Evolutionary conservation across 139 green algal species (phyloP).

Genomic region (Picochlorum sp.): DNA sequence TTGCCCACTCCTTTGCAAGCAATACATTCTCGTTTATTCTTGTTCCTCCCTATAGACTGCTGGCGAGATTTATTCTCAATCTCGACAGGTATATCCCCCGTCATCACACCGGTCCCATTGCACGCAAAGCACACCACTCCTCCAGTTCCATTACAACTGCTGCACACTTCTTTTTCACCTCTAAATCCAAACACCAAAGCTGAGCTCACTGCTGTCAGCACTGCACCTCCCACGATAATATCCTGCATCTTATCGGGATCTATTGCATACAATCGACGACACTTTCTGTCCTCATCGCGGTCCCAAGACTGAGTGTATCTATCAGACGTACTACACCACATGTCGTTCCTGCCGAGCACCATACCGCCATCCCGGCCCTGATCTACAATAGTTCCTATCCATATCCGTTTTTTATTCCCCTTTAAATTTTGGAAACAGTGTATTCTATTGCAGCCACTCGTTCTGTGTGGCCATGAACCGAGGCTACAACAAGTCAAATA

Average conservation of each 20-base stretch:
- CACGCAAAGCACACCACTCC: constrained; percentile 36
- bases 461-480: too few species aligned
- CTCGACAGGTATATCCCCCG: neutral
- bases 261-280: neutral
- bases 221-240: constrained; percentile 35
- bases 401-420: too few species aligned
- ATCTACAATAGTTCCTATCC: too few species aligned
- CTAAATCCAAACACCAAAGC: constrained; percentile 27
- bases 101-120: constrained; percentile 17
- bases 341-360: too few species aligned
- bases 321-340: too few species aligned
- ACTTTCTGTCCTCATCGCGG: too few species aligned
- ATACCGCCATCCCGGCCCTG: too few species aligned
- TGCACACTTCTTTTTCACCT: constrained; percentile 30
- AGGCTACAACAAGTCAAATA: too few species aligned
- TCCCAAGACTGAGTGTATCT: too few species aligned
- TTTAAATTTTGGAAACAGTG: too few species aligned
- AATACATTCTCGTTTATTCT: constrained; percentile 5
- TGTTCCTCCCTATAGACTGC: neutral
- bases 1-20: constrained; percentile 8
- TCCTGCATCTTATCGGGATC: constrained; percentile 19
- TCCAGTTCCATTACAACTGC: constrained; percentile 19
- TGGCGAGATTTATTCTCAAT: neutral
- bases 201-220: constrained; percentile 21
- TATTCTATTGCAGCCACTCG: too few species aligned